phyloP scores from a whole-genome alignment of 257 asterid species.

The Nicotiana tomentosiformis region DNA sequence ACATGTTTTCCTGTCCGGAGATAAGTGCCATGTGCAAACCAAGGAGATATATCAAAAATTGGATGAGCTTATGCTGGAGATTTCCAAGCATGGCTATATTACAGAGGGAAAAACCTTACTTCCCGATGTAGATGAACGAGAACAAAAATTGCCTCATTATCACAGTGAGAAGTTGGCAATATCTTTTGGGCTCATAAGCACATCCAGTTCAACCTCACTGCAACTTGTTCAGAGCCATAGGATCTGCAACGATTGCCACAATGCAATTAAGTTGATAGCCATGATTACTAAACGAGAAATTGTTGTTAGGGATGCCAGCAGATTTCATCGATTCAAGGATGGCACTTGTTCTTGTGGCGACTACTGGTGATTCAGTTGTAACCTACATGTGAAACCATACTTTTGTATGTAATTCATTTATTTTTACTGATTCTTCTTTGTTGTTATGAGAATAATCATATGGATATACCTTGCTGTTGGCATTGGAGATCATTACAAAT shows the following conservation, averaged over 20 bases:
- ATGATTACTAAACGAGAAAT: slow-evolving; percentile 45
- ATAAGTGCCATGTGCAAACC: slow-evolving; percentile 45
- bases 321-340: slow-evolving; percentile 68
- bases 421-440: not conserved
- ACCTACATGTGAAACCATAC: not conserved
- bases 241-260: slow-evolving; percentile 74
- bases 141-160: slow-evolving; percentile 35
- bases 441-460: not conserved
- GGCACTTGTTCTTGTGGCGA: slow-evolving; percentile 83
- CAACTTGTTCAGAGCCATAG: slow-evolving; percentile 85
- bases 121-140: slow-evolving; percentile 76
- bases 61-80: slow-evolving; percentile 41
- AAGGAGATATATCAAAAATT: slow-evolving; percentile 49
- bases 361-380: slow-evolving; percentile 53
- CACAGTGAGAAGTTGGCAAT: slow-evolving; percentile 86
- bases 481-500: not conserved
- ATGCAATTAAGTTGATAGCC: slow-evolving; percentile 53
- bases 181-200: slow-evolving; percentile 73
- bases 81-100: slow-evolving; percentile 40
- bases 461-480: not conserved
- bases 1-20: slow-evolving; percentile 58
- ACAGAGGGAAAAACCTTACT: slow-evolving; percentile 44
- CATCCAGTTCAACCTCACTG: slow-evolving; percentile 55
- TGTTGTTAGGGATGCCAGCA: slow-evolving; percentile 69
- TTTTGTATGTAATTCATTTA: not conserved